A percentile compares a stretch with the other conserved stretches of the same genome.
phyloP scores from a whole-genome alignment of 192 early-diverging fungal genomes.

The Neocallimastix lanati region DNA sequence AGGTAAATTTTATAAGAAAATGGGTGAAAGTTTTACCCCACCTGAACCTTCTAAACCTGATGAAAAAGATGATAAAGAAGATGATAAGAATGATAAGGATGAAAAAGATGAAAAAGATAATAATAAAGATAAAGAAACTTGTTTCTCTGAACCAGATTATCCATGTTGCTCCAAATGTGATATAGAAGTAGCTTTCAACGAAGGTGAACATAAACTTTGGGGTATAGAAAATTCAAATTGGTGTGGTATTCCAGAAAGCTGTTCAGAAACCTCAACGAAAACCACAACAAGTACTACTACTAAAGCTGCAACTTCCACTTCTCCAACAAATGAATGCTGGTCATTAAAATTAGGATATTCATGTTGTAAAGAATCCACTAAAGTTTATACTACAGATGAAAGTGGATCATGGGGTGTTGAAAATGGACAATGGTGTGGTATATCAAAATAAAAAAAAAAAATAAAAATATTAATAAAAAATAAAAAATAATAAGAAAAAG shows the following conservation, averaged over 20 bases:
- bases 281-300: background rate
- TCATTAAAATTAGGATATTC: background rate
- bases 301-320: background rate
- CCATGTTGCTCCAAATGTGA: background rate
- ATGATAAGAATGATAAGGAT: background rate
- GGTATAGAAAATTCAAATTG: background rate
- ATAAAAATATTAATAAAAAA: too few species aligned
- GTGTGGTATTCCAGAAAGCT: background rate
- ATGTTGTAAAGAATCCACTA: background rate
- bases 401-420: background rate
- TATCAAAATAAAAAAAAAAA: background rate
- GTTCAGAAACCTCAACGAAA: background rate
- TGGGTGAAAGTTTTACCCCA: background rate
- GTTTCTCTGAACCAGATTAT: background rate
- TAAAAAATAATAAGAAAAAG: too few species aligned
- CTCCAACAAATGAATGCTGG: background rate
- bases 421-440: background rate
- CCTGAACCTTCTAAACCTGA: background rate
- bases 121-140: too few species aligned
- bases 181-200: background rate
- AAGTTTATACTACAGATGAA: background rate
- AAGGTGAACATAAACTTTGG: background rate
- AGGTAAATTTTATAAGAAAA: background rate
- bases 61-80: too few species aligned
- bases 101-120: too few species aligned